Base-by-base conservation (phyloP, 345 rosid genomes). In the Camelina laxa region DNA sequence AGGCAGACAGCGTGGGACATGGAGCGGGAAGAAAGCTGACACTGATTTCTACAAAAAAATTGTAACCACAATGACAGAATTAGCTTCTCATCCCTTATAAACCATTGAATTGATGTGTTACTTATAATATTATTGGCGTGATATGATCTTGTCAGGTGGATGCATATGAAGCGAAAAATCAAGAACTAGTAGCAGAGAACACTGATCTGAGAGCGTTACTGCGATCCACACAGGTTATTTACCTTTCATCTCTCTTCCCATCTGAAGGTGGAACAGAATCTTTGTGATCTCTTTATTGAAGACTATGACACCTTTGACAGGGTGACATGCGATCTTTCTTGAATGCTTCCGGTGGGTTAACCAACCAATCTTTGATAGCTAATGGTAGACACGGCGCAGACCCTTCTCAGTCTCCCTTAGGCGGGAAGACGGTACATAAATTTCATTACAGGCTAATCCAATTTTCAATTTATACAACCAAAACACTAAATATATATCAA, bases 11-110 rank as follows among this genome's bases (percentile, higher is more conserved):
- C 96, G 98, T 41, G 99, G 97, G 64, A 95, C 99, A 38, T 95
- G 99, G 99, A 95, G 84, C n/a, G 99, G 97, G 79, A 92, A 90
- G 91, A 95, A 95, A 80, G 60, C 96, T 20, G 98, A 95, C 65
- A 88, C 89, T 65, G 99, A 95, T 79, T 95, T 92, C 83, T 89
- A 92, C 75, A 92, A 95, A 79, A 95, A 86, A 77, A 95, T 95
- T 78, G 98, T 95, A 81, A 62, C 89, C 42, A 74, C 70, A 15
- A 31, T 68, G 68, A 75, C 39, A 59, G 59, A 76, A 5, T 48
- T 44, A 21, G 70, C 57, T 64, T 69, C 9, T 56, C 38, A 69
- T 45, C 1, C n/a, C 15, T 41, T 17, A 49, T 16, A 19, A 19
- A 20, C 2, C 33, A 41, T 24, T 39, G 9, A 22, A n/a, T 41